Evolutionary conservation across 306 rosid species (phyloP).

Genomic region (Prunus persica): DNA sequence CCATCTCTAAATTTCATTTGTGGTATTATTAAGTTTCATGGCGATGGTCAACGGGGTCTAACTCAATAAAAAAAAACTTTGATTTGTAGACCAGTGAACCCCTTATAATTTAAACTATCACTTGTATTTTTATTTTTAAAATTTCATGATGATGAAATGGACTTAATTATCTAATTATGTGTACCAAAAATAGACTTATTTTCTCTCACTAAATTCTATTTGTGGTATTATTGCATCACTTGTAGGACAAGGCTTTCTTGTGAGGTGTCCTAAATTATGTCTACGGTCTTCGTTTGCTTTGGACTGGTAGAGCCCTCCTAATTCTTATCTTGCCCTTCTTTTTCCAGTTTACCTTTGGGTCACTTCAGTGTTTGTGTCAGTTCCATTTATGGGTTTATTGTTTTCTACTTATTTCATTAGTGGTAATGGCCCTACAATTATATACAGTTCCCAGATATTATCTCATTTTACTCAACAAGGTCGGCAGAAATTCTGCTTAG

Average conservation of each 20-base stretch:
- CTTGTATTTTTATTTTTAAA: no score
- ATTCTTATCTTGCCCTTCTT: neutral
- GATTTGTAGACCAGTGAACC: no score
- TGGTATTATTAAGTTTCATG: neutral
- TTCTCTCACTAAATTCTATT: neutral
- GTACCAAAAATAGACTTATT: neutral
- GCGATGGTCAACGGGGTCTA: no score
- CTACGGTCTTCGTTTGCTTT: neutral
- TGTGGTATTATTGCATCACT: neutral
- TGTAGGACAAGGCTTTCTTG: neutral
- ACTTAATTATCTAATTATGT: neutral
- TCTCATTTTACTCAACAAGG: neutral
- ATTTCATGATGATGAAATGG: neutral
- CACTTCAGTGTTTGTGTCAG: neutral
- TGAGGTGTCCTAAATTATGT: neutral
- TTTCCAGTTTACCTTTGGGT: neutral
- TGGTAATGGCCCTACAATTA: neutral
- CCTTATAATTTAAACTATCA: no score
- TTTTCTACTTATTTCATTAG: neutral
- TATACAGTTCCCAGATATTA: neutral
- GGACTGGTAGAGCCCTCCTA: neutral
- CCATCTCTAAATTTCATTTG: neutral
- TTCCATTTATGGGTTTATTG: neutral
- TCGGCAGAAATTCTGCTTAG: neutral
- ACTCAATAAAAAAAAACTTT: fast-evolving